phyloP scores from a whole-genome alignment of 306 rosid species.

The Cicer judaicum region DNA sequence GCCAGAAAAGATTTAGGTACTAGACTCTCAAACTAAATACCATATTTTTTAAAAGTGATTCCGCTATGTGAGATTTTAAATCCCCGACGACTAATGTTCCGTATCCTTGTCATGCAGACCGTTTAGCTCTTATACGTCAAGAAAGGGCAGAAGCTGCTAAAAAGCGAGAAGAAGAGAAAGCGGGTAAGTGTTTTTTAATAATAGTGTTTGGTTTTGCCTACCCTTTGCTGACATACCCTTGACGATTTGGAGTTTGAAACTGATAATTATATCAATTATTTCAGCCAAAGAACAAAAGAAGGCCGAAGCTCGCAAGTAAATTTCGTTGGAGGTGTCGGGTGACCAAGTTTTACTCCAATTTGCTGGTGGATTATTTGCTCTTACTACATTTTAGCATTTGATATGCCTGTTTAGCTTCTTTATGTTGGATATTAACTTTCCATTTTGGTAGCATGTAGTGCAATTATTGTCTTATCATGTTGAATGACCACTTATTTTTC shows the following conservation, averaged over 20 bases:
- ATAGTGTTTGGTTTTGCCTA: background rate
- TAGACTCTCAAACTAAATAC: background rate
- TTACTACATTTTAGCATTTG: conserved; percentile 11
- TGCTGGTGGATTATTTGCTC: conserved; percentile 37
- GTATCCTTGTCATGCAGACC: conserved; percentile 56
- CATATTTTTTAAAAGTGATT: background rate
- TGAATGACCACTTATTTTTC: no score
- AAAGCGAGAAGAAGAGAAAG: conserved; percentile 83
- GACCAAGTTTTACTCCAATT: conserved; percentile 23
- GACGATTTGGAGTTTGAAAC: conserved; percentile 22
- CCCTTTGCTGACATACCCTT: background rate
- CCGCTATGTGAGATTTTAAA: background rate
- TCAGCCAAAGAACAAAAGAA: conserved; percentile 90
- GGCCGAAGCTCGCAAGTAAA: conserved; percentile 74
- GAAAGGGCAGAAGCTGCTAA: conserved; percentile 94
- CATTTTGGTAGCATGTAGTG: conserved; percentile 34
- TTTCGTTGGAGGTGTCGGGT: conserved; percentile 12
- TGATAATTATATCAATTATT: conserved; percentile 36
- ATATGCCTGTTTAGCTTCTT: conserved; percentile 25
- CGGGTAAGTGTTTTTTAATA: conserved; percentile 51
- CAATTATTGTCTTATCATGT: background rate
- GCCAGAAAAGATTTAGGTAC: conserved; percentile 91
- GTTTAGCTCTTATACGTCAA: conserved; percentile 80
- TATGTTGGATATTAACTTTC: conserved; percentile 39
- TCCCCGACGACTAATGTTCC: background rate